Evolutionary conservation across 1,284 basidiomycete species (phyloP).

Genomic region (Ustilago shanxiensis): DNA sequence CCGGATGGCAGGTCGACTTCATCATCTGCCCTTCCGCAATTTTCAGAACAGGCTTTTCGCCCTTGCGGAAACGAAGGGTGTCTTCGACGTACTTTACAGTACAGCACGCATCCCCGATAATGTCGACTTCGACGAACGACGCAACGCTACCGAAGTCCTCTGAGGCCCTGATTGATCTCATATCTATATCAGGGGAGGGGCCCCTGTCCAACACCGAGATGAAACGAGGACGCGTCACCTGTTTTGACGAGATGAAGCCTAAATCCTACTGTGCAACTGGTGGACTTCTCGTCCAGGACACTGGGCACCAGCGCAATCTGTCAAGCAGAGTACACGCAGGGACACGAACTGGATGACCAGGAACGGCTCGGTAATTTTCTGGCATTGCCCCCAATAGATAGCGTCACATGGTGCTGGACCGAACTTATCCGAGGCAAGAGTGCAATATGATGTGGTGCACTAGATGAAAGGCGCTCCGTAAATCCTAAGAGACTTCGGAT

Average conservation of each 20-base stretch:
- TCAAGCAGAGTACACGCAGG: too few species aligned
- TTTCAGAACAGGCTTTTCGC: neutral
- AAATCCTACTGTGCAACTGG: too few species aligned
- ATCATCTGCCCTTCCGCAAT: neutral
- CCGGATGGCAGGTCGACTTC: neutral
- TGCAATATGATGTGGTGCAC: neutral
- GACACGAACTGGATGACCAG: neutral
- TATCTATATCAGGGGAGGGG: neutral
- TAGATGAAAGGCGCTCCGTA: too few species aligned
- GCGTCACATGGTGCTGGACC: neutral
- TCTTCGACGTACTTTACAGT: too few species aligned
- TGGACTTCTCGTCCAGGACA: neutral
- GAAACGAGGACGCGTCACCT: slow-evolving; percentile 9
- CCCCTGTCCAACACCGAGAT: neutral
- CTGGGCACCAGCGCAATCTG: too few species aligned
- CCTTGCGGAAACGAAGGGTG: neutral
- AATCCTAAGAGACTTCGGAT: too few species aligned
- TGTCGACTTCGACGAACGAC: neutral
- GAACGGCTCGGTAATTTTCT: neutral
- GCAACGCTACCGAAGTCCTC: neutral
- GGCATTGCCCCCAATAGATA: neutral
- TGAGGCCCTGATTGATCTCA: neutral
- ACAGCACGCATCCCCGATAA: neutral
- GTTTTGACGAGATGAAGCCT: neutral
- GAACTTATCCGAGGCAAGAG: neutral